Evolutionary conservation across 1,139 yeast genomes (phyloP), one percentile per base, ranked within the genome.

Genomic region (Lodderomyces margitis): DNA sequence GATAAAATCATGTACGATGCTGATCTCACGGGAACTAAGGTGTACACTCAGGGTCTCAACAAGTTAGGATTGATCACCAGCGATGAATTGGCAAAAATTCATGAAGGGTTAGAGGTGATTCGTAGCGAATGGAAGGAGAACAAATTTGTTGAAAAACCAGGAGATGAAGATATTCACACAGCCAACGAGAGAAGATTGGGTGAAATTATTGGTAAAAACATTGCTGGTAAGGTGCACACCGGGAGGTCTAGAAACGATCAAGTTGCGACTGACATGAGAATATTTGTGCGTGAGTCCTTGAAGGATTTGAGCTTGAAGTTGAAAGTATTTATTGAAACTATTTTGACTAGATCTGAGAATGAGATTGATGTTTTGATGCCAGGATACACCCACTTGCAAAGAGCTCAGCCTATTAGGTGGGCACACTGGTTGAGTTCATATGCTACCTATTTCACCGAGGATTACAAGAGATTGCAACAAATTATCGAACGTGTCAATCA

Each of bases 401-500:
- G 96, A 62, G 98, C 98, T 3, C 99, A 92, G 66, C 99, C 99
- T 19, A 92, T 92, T 59, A 81, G 99, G 68, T 92, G 99, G 99
- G 75, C 98, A 1, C 99, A 92, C 62, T 91, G 97, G 96, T 73
- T 92, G 52, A 81, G 94, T 51, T 83, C 89, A 57, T 92, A 92
- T 58, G 98, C 97, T 33, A 92, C 98, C 3, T 92, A 89, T 62
- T 84, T 94, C 62, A 79, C 91, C 11, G 91, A 88, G 58, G 99
- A 92, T 60, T 81, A 84, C 66, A 80, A 87, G 59, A 80, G 98
- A 61, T 75, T 94, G 55, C 69, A 78, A 51, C 94, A 92, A 66
- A 76, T 92, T 40, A 78, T 85, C 52, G 82, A 72, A 46, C 81
- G 98, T 64, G 82, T 89, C 45, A 94, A 94, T 62, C 80, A 78